Base-by-base conservation (phyloP, 1,284 basidiomycete genomes). In the Apiotrichum brassicae region DNA sequence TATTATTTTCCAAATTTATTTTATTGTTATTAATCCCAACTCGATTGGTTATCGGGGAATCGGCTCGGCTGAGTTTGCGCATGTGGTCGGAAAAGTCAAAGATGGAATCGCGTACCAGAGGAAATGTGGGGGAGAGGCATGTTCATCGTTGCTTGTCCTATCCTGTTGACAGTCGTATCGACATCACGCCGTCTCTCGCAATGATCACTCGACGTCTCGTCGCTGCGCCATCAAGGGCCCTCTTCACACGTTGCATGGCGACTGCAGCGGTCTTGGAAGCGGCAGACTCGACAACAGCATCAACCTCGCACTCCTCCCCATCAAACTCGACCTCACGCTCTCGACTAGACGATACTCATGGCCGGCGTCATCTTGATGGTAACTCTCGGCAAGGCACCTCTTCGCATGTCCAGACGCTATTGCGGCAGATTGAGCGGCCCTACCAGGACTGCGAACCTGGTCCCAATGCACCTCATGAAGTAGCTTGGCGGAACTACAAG, bases 181-280 rank as follows among this genome's bases (percentile, higher is more conserved):
- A 18, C 18, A 4, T 26, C 42, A 24, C 12, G 30, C 18, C 40
- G 13, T 19, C 45, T 25, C 16, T 20, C 49, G 19, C 34, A 34
- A 55, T 55, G 53, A 41, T 55, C 18, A 22, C 36, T 14, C 49
- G 53, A 14, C 34, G 47, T n/a, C 43, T 55, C 18, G 53, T 39
- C 24, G 44, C 48, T 12, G 53, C 49, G 30, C 43, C 53, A 9
- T 51, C 49, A 9, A 46, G 46, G 16, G 46, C 41, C 19, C 37
- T 48, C 32, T 24, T 51, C n/a, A n/a, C 28, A n/a, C 35, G 53
- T 37, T 42, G 30, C 4, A 22, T 49, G 19, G 44, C 51, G 6
- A 36, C 46, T 0, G 40, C 48, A 6, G 46, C 51, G 32, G 46
- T 30, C 13, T 30, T 30, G 22, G 42, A 26, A n/a, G 37, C 14